These are phyloP conservation scores for Gossypium stocksii DNA, from an alignment of 345 rosid species.

Conservation along the genomic window DNA sequence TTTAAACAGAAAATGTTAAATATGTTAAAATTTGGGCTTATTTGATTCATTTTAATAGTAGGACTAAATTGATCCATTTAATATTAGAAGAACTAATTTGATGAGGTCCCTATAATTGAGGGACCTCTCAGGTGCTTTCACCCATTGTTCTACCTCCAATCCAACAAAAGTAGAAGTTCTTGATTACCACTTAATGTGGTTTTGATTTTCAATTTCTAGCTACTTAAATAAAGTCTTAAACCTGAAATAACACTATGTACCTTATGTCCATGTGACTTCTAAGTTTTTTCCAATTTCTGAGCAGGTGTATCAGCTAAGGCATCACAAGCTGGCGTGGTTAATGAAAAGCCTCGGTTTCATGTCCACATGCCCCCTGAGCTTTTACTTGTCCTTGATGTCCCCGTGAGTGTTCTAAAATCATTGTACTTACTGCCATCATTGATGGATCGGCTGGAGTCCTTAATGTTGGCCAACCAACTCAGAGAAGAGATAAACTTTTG, in stretches of 20 bases:
- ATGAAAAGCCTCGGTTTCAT: constrained; percentile 41
- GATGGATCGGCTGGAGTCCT: constrained; percentile 75
- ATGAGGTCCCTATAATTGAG: too few species aligned
- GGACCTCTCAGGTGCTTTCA: too few species aligned
- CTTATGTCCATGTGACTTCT: constrained; percentile 14
- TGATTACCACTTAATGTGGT: not conserved
- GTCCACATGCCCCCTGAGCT: constrained; percentile 87
- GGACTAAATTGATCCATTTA: too few species aligned
- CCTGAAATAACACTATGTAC: not conserved
- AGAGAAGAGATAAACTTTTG: constrained; percentile 60
- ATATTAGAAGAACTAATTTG: too few species aligned
- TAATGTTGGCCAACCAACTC: constrained; percentile 84
- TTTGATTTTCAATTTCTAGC: not conserved
- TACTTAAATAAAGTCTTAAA: not conserved
- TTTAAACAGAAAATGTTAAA: too few species aligned
- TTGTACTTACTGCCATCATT: constrained; percentile 75
- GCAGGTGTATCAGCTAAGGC: constrained; percentile 38
- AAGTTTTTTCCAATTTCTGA: constrained; percentile 18
- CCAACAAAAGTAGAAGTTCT: not conserved
- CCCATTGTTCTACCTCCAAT: too few species aligned
- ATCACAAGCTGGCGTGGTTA: constrained; percentile 25
- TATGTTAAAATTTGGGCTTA: too few species aligned
- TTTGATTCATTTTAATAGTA: too few species aligned
- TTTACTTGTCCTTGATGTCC: constrained; percentile 46
- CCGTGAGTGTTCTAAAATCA: constrained; percentile 41